These are phyloP conservation scores for Cercospora sp. DNA, from an alignment of 2,329 filamentous ascomycete genomes.

Conservation along the genomic window DNA sequence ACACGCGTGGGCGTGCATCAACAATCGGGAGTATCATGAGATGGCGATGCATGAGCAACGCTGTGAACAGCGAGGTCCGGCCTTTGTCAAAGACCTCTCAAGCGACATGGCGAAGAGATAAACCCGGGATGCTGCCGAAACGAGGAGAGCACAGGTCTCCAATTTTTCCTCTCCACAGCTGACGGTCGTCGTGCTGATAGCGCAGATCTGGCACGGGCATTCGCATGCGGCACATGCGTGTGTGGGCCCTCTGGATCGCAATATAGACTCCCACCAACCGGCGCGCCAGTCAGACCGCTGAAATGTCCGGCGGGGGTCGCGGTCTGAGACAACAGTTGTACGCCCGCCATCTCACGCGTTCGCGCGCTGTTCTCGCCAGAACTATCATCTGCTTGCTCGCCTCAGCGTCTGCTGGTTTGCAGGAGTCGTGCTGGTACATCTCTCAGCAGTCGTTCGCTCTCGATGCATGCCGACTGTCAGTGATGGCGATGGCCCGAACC, in stretches of 20 bases:
- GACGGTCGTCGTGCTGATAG: neutral
- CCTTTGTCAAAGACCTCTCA: neutral
- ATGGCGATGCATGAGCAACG: neutral
- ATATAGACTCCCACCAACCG: neutral
- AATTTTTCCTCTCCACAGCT: constrained; percentile 1
- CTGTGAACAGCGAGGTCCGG: constrained; percentile 4
- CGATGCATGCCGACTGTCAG: neutral
- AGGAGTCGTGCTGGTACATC: neutral
- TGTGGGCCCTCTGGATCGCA: neutral
- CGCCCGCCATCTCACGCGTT: neutral
- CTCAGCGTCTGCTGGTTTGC: neutral
- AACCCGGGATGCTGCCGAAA: neutral
- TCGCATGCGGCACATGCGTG: neutral
- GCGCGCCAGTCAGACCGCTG: constrained; percentile 4
- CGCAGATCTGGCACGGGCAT: neutral
- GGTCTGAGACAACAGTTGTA: constrained; percentile 10
- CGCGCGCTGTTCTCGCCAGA: neutral
- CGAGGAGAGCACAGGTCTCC: neutral
- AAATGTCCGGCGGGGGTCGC: neutral
- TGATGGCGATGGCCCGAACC: neutral
- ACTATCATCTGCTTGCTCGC: neutral
- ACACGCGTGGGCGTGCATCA: neutral
- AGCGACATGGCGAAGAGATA: neutral
- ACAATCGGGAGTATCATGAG: neutral
- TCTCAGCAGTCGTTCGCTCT: neutral